Evolutionary conservation across 1,284 basidiomycete species (phyloP).

Genomic region (Porodaedalea pini): DNA sequence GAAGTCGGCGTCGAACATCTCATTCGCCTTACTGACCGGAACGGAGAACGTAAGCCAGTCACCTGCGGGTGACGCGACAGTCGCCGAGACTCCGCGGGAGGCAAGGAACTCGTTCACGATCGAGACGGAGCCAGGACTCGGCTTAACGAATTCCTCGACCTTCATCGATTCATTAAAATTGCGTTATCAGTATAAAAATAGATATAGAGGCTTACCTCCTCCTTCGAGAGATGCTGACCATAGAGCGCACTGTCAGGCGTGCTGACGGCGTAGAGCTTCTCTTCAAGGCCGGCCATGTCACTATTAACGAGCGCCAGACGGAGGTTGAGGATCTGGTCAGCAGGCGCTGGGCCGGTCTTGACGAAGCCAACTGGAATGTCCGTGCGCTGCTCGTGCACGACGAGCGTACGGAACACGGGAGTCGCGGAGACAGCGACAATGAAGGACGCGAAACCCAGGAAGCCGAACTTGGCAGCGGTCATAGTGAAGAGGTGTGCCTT

Average conservation of each 20-base stretch:
- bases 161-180: background rate
- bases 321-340: constrained; percentile 24
- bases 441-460: constrained; percentile 14
- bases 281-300: constrained; percentile 26
- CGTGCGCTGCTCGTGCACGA: constrained; percentile 27
- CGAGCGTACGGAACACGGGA: constrained; percentile 17
- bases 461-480: constrained; percentile 7
- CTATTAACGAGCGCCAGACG: constrained; percentile 27
- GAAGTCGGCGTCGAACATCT: constrained; percentile 23
- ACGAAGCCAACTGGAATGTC: constrained; percentile 25
- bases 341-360: constrained; percentile 23
- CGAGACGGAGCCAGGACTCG: constrained; percentile 20
- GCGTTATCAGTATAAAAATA: background rate
- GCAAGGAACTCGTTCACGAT: constrained; percentile 23
- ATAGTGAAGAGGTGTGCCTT: background rate
- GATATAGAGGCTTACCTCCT: constrained; percentile 24
- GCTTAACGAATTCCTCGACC: constrained; percentile 24
- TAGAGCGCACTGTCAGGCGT: constrained; percentile 28
- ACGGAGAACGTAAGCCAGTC: constrained; percentile 26
- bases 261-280: constrained; percentile 28
- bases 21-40: constrained; percentile 22
- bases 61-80: constrained; percentile 21
- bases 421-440: constrained; percentile 12
- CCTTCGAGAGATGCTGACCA: constrained; percentile 29
- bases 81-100: constrained; percentile 17